Evolutionary conservation across 208 protist species (phyloP), one percentile per base, ranked within the genome.

Genomic region (Herpetomonas samuelpessoai): DNA sequence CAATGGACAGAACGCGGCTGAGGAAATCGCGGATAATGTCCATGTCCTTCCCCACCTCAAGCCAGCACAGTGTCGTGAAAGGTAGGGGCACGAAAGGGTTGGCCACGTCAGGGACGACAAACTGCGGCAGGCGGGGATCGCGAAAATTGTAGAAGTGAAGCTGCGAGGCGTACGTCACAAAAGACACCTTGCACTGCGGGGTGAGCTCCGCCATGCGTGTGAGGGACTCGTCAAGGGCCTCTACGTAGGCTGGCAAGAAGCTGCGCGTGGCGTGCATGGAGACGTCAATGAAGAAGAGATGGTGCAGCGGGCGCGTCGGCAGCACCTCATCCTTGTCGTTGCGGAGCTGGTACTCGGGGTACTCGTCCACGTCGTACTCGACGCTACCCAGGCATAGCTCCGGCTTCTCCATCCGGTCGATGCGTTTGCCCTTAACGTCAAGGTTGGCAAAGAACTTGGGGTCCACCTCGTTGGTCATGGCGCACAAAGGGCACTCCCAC

Each of bases 401-500:
- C 26, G 80, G 75, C 68, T 75, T 68, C 39, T 88, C 63, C 26
- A 60, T 24, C 28, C 46, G 41, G 68, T 96, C 92, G 19, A 83
- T 53, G 7, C 90, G 83, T 9, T 68, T 27, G 54, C 85, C 83
- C 47, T 76, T 69, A 22, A 67, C 63, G 65, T 97, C 91, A 41
- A 97, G 67, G 71, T 96, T 96, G 62, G 68, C 77, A 55, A 97
- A 96, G 66, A 93, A 92, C 4, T 73, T 52, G 9, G 80, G 67
- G 2, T 65, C 71, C 39, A 98, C 85, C 29, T 61, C 74, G 65
- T 95, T 94, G 12, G 71, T 59, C 65, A 95, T 83, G 26, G 53
- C 70, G 68, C 96, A 98, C 22, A 98, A 65, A 38, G 90, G 80
- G 71, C 96, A 98, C 46, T 70, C 61, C 90, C 92, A 98, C 46